Conservation (phyloP, 371 early-diverging fungal species). For the Mucor sp. region DNA sequence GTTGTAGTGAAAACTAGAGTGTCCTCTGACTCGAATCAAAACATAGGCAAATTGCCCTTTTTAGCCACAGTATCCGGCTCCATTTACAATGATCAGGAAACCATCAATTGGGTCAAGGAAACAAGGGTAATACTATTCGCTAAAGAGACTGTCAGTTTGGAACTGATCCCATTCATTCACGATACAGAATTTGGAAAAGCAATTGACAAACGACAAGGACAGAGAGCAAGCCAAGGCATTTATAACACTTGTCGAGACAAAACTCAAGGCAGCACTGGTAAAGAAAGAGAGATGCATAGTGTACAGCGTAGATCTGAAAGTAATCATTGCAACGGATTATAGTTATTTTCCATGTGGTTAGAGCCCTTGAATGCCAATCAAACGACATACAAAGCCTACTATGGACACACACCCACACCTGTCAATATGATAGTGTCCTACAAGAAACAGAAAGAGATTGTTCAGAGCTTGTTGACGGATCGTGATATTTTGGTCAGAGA, state of each 20-base stretch:
- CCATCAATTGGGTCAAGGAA: conserved; percentile 43
- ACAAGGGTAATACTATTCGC: conserved; percentile 15
- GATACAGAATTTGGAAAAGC: conserved; percentile 28
- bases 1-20: not conserved
- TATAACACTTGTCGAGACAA: conserved; percentile 39
- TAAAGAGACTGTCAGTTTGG: not conserved
- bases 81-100: conserved; percentile 34
- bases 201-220: conserved; percentile 17
- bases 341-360: conserved; percentile 53
- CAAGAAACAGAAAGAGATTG: conserved; percentile 38
- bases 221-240: conserved; percentile 46
- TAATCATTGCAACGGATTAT: not conserved
- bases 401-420: conserved; percentile 44
- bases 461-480: conserved; percentile 36
- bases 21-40: not conserved
- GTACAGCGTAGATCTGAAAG: not conserved
- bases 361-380: conserved; percentile 48
- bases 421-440: conserved; percentile 36
- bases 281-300: conserved; percentile 1
- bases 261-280: conserved; percentile 51
- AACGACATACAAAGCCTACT: conserved; percentile 36
- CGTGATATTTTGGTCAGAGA: conserved; percentile 50
- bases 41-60: conserved; percentile 44
- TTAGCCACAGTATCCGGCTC: conserved; percentile 44
- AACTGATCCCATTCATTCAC: not conserved